Evolutionary conservation across 176 grass and related monocot species (phyloP).

Genomic region (Hsuehochloa calcarea): DNA sequence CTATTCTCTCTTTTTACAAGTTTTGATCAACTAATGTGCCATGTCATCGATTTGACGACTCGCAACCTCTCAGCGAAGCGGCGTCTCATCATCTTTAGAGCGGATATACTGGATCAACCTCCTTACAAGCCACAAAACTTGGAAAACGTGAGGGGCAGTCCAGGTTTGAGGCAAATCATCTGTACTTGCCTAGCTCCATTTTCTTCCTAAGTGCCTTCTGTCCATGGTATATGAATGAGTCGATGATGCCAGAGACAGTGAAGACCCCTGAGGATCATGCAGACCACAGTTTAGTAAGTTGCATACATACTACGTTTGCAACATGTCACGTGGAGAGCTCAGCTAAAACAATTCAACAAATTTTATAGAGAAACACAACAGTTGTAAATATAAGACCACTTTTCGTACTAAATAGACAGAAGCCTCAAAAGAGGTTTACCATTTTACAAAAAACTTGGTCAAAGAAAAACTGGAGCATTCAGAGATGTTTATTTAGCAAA

Average conservation of each 20-base stretch:
- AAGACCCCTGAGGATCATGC: constrained; percentile 68
- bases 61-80: not conserved
- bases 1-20: constrained; percentile 48
- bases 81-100: constrained; percentile 1
- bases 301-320: not conserved
- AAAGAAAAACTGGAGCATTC: not conserved
- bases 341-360: not conserved
- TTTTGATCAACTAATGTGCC: constrained; percentile 23
- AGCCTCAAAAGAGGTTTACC: not conserved
- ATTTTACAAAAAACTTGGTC: not conserved
- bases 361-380: not conserved
- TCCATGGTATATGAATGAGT: constrained; percentile 94
- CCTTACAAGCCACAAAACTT: constrained; percentile 30
- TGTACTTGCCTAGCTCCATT: constrained; percentile 87
- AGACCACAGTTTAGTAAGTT: not conserved
- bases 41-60: constrained; percentile 14
- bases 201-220: constrained; percentile 93
- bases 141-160: not conserved
- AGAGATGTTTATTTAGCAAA: not conserved
- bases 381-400: not conserved
- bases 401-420: not conserved
- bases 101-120: constrained; percentile 8
- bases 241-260: constrained; percentile 90
- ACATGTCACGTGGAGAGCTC: not conserved
- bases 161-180: constrained; percentile 48